phyloP scores from a whole-genome alignment of 2,329 filamentous ascomycete genomes.

The Dactylellina sp. region DNA sequence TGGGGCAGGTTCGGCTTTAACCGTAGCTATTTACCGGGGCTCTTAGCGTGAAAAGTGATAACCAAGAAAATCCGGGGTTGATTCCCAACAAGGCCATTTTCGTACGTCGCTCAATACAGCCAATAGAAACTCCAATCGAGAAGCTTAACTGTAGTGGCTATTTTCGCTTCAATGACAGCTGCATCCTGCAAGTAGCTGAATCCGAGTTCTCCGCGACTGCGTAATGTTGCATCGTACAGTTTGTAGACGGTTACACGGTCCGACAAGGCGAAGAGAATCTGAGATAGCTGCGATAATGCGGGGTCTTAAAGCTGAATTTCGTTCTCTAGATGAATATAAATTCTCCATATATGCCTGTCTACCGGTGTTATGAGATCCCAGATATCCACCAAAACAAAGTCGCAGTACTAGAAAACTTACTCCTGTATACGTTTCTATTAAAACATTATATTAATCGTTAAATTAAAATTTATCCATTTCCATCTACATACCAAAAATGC shows the following conservation, averaged over 20 bases:
- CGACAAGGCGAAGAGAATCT: slow-evolving; percentile 19
- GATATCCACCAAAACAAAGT: too few relatives aligned
- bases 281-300: slow-evolving; percentile 2
- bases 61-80: slow-evolving; percentile 19
- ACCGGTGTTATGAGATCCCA: too few relatives aligned
- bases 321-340: not conserved
- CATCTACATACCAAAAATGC: slow-evolving; percentile 23
- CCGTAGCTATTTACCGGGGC: slow-evolving; percentile 33
- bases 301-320: not conserved
- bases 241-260: slow-evolving; percentile 46
- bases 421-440: too few relatives aligned
- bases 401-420: too few relatives aligned
- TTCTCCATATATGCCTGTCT: too few relatives aligned
- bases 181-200: slow-evolving; percentile 12
- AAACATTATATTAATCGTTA: too few relatives aligned
- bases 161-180: slow-evolving; percentile 22
- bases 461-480: too few relatives aligned
- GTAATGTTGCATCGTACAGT: slow-evolving; percentile 15
- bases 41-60: not conserved
- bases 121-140: slow-evolving; percentile 19
- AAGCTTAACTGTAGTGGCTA: slow-evolving; percentile 25
- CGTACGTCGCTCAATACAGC: slow-evolving; percentile 7
- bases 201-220: slow-evolving; percentile 22
- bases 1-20: slow-evolving; percentile 33
- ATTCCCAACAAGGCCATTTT: not conserved